Percentiles rank a stretch among this genome's conserved stretches.
Conservation (phyloP, 139 green algal species). For the Coelastrella sp. region DNA sequence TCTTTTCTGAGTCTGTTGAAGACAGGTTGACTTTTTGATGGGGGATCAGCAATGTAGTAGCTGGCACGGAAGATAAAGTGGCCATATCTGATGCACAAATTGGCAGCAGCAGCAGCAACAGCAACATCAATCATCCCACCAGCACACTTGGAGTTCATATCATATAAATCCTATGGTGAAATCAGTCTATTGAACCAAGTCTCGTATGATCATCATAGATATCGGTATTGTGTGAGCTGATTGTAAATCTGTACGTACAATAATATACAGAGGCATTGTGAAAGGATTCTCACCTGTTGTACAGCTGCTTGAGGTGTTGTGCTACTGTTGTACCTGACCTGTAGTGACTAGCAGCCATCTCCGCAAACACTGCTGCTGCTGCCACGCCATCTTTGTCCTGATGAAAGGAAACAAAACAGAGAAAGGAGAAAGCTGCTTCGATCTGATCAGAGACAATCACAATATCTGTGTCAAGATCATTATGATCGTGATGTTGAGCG, state of each 20-base stretch:
- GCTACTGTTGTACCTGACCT: constrained; percentile 54
- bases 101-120: constrained; percentile 12
- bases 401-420: too few species aligned
- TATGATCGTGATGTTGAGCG: too few species aligned
- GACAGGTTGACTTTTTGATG: constrained; percentile 60
- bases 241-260: too few species aligned
- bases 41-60: constrained; percentile 74
- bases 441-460: too few species aligned
- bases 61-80: constrained; percentile 61
- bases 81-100: constrained; percentile 56
- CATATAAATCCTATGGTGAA: too few species aligned
- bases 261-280: too few species aligned
- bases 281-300: constrained; percentile 39
- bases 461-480: too few species aligned
- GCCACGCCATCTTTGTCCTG: constrained; percentile 81
- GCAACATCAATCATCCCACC: background rate
- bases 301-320: constrained; percentile 60
- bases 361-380: constrained; percentile 75
- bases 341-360: constrained; percentile 71
- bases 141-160: too few species aligned
- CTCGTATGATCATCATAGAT: too few species aligned
- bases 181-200: too few species aligned
- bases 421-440: too few species aligned
- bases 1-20: constrained; percentile 64
- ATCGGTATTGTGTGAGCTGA: too few species aligned